Conservation (phyloP, 2,329 filamentous ascomycete genomes). For the Neopestalotiopsis sp. region DNA sequence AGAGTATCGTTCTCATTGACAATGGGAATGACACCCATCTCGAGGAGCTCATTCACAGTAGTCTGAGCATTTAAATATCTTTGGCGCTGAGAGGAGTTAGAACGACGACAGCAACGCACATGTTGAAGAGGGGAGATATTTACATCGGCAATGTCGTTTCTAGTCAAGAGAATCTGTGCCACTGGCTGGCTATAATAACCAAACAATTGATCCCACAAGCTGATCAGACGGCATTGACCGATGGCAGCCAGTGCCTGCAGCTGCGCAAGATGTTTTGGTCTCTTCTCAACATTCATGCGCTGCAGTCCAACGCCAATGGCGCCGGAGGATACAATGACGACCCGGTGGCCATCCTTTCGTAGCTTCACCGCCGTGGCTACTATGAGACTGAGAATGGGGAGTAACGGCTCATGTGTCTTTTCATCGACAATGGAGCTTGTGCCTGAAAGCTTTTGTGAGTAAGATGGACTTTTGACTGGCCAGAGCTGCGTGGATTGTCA, state of each 20-base stretch:
- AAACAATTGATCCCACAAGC: conserved; percentile 93
- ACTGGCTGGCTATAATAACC: conserved; percentile 86
- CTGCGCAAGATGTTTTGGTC: conserved; percentile 88
- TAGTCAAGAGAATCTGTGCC: conserved; percentile 90
- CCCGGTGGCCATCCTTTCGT: conserved; percentile 87
- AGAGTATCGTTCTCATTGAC: conserved; percentile 99
- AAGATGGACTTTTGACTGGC: background rate
- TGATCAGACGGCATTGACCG: conserved; percentile 93
- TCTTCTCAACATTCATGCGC: conserved; percentile 84
- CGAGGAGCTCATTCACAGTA: conserved; percentile 85
- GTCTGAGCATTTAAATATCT: conserved; percentile 98
- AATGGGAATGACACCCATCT: conserved; percentile 96
- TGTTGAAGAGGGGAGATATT: conserved; percentile 31
- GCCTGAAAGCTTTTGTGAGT: conserved; percentile 56
- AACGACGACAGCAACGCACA: background rate
- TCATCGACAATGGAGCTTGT: conserved; percentile 99
- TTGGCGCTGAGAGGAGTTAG: conserved; percentile 67
- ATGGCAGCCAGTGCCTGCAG: conserved; percentile 95
- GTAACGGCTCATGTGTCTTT: conserved; percentile 87
- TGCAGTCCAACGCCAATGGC: conserved; percentile 93
- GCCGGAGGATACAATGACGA: conserved; percentile 95
- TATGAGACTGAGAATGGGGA: conserved; percentile 89
- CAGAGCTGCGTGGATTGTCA: background rate
- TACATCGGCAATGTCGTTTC: conserved; percentile 95
- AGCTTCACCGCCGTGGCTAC: conserved; percentile 92